Evolutionary conservation across 2,329 filamentous ascomycete genomes (phyloP).

Genomic region (Aspergillus aculeatinus): DNA sequence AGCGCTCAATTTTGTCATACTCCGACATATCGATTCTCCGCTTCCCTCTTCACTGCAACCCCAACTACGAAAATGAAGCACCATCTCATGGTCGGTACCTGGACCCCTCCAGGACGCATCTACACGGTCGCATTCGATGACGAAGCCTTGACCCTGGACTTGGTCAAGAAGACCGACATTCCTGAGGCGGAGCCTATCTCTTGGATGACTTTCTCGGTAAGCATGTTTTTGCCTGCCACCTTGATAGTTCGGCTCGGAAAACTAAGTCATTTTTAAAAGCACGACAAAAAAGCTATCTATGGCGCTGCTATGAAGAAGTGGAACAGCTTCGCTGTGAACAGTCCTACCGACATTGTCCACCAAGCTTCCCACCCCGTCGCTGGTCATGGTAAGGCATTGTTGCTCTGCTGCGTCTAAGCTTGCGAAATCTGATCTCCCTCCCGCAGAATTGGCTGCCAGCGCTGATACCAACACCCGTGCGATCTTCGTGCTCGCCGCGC

Average conservation of each 20-base stretch:
- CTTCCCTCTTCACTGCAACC: conserved; percentile 1
- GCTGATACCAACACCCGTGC: conserved; percentile 77
- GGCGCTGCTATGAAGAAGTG: conserved; percentile 93
- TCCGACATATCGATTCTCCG: neutral
- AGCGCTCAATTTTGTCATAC: neutral
- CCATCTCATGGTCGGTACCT: conserved; percentile 88
- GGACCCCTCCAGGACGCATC: conserved; percentile 85
- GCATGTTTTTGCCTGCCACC: conserved; percentile 29
- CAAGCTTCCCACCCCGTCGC: conserved; percentile 72
- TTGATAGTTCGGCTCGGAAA: neutral
- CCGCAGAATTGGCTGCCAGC: conserved; percentile 65
- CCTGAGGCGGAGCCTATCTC: conserved; percentile 83
- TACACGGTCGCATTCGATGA: conserved; percentile 89
- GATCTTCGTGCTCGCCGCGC: conserved; percentile 81
- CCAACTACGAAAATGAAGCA: conserved; percentile 65
- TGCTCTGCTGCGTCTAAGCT: neutral
- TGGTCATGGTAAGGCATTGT: conserved; percentile 63
- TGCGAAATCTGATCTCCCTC: neutral
- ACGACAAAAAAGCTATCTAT: conserved; percentile 80
- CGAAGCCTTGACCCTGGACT: conserved; percentile 68
- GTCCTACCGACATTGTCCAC: conserved; percentile 73
- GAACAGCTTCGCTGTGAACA: conserved; percentile 76
- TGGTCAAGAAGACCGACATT: conserved; percentile 79
- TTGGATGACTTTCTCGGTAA: conserved; percentile 88
- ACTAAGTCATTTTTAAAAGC: conserved; percentile 49